A percentile compares a stretch with the other conserved stretches of the same genome.
Conservation (phyloP, 2,329 filamentous ascomycete genomes). For the Pseudohalonectria lignicola region DNA sequence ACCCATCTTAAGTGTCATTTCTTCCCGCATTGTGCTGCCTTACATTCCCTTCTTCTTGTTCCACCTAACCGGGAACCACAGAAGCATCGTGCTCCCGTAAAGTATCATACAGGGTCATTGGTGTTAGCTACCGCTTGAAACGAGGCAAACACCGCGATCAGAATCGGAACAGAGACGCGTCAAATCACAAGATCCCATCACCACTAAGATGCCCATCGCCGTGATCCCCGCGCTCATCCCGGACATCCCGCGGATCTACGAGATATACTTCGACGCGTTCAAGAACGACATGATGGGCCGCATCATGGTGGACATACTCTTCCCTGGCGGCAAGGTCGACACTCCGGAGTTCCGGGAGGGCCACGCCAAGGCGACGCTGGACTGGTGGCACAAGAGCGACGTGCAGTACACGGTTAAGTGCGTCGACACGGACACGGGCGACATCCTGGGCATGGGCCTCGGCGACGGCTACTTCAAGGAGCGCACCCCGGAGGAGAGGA, state of each 20-base stretch:
- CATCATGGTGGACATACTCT: conserved; percentile 29
- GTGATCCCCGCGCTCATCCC: conserved; percentile 33
- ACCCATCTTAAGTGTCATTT: too few species aligned
- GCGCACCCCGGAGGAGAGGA: conserved; percentile 27
- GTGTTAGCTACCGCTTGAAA: too few species aligned
- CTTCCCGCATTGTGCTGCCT: too few species aligned
- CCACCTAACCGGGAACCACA: too few species aligned
- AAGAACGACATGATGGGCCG: conserved; percentile 23
- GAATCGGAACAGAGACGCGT: not conserved
- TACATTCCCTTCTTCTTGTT: too few species aligned
- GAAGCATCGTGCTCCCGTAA: too few species aligned
- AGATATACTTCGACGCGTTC: conserved; percentile 35
- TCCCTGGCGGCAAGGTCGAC: conserved; percentile 19
- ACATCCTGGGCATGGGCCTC: conserved; percentile 34
- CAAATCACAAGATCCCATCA: not conserved
- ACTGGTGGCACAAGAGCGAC: conserved; percentile 24
- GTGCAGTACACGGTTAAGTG: conserved; percentile 36
- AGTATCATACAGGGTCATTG: too few species aligned
- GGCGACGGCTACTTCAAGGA: conserved; percentile 28
- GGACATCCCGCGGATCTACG: conserved; percentile 33
- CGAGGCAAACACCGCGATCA: too few species aligned
- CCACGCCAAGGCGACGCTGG: conserved; percentile 28
- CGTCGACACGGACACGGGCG: conserved; percentile 28
- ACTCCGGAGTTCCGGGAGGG: conserved; percentile 26
- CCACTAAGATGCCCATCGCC: conserved; percentile 7